Percentiles rank a stretch among this genome's conserved stretches.
These are phyloP conservation scores for Escallonia rubra DNA, from an alignment of 129 eudicot genomes.

Conservation along the genomic window DNA sequence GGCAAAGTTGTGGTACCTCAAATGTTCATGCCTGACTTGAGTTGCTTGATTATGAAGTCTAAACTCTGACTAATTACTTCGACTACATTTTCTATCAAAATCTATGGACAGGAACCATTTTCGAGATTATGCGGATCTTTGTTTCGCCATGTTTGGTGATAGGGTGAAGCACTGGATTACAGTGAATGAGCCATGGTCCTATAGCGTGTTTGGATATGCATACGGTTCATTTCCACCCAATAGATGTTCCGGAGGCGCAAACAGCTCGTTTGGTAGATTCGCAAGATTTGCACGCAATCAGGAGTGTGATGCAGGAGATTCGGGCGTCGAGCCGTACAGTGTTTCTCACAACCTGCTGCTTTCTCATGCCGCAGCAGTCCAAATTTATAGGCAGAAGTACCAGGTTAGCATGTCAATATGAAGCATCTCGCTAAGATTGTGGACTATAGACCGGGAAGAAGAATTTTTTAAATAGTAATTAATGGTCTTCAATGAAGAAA, in stretches of 20 bases:
- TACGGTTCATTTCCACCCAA: slow-evolving; percentile 20
- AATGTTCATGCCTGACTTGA: too few species aligned
- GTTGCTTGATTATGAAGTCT: too few species aligned
- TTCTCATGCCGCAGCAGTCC: slow-evolving; percentile 16
- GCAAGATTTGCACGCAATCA: background rate
- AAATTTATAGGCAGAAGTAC: slow-evolving; percentile 15
- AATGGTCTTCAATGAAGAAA: too few species aligned
- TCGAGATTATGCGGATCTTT: slow-evolving; percentile 15
- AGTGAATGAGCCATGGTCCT: slow-evolving; percentile 17
- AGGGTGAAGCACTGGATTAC: slow-evolving; percentile 31
- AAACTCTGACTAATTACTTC: background rate
- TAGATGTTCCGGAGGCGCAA: slow-evolving; percentile 6
- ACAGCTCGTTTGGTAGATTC: background rate
- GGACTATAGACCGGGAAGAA: too few species aligned
- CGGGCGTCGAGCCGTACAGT: slow-evolving; percentile 19
- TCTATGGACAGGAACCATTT: slow-evolving; percentile 16
- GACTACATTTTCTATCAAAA: background rate
- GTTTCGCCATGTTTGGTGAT: slow-evolving; percentile 24
- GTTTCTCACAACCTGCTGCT: slow-evolving; percentile 26
- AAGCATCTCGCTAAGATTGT: too few species aligned
- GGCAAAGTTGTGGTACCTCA: too few species aligned
- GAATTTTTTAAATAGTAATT: too few species aligned
- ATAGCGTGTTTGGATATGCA: slow-evolving; percentile 3
- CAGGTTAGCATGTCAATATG: background rate
- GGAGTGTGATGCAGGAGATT: slow-evolving; percentile 16